Base-by-base conservation (phyloP, 1,284 basidiomycete genomes). In the Chondrostereum purpureum region DNA sequence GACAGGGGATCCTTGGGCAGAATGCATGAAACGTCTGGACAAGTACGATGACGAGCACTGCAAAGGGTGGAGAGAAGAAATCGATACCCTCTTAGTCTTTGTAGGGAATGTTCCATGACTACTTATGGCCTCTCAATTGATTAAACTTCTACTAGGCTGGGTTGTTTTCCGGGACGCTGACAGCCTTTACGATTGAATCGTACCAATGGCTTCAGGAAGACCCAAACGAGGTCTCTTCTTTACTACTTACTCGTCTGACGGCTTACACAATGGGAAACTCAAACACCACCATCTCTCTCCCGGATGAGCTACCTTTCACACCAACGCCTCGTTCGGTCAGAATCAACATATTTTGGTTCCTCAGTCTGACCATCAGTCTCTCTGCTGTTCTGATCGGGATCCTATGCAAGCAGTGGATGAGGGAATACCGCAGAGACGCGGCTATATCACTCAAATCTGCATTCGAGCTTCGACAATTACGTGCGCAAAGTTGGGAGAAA, bases 371-470 rank as follows among this genome's bases (percentile, higher is more conserved):
- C 3, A 33, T 54, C 23, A 49, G 50, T 38, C 48, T 57, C 4
- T 27, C 50, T 12, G 48, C 54, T n/a, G 55, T 54, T 1, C 48
- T 57, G 8, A 16, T 58, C 22, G 56, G 55, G 3, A 54, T 56
- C 21, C 40, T 55, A 4, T 55, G 55, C 47, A 53, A 50, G 33
- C 56, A 58, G 42, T 58, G 56, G 56, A 39, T 58, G 13, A 50
- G 52, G 12, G 52, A 55, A 44, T 55, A 55, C 38, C 50, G 47
- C 10, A 39, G 50, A 6, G 50, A 47, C 14, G 43, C 49, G 3
- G 19, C 46, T 1, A 27, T 43, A 33, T n/a, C 40, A 8, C 27
- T 31, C 27, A 31, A 31, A n/a, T 31, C 27, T n/a, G 27, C 27
- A n/a, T 31, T 31, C 27, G 27, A 31, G 27, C 27, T 31, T 31